A percentile compares a stretch with the other conserved stretches of the same genome.
Evolutionary conservation across 1,284 basidiomycete genomes (phyloP).

Genomic region (Rhodotorula sp.): DNA sequence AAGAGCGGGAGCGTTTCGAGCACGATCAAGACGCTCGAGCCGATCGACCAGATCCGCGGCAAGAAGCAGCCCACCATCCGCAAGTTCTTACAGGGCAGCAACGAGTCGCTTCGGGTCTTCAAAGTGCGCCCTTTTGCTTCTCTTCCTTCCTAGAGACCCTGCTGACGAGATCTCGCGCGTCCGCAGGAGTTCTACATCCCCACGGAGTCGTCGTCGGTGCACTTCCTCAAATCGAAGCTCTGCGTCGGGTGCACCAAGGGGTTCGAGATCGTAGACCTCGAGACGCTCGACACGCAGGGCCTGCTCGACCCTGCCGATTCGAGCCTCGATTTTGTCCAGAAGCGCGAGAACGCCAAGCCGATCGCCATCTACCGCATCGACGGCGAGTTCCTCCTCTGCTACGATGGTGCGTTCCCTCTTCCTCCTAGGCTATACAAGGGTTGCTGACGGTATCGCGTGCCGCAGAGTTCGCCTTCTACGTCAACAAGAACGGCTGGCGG

Average conservation of each 20-base stretch:
- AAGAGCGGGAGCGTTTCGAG: constrained; percentile 84
- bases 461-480: constrained; percentile 96
- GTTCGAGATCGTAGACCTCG: constrained; percentile 99
- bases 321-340: constrained; percentile 90
- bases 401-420: constrained; percentile 71
- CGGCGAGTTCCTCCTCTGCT: constrained; percentile 95
- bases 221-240: constrained; percentile 96
- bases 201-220: constrained; percentile 92
- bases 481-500: constrained; percentile 93
- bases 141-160: not conserved
- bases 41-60: constrained; percentile 74
- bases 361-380: constrained; percentile 97
- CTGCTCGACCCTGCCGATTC: constrained; percentile 90
- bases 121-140: constrained; percentile 62
- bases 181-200: constrained; percentile 86
- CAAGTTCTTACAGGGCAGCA: constrained; percentile 88
- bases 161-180: not conserved
- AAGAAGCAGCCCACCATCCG: constrained; percentile 82
- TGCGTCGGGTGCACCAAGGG: constrained; percentile 97
- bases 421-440: not conserved
- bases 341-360: constrained; percentile 82
- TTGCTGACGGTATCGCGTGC: not conserved
- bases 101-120: constrained; percentile 91
- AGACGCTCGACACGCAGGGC: constrained; percentile 95
- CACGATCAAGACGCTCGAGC: constrained; percentile 97